Base-by-base conservation (phyloP, 2,329 filamentous ascomycete species). In the Fusarium keratoplasticum region DNA sequence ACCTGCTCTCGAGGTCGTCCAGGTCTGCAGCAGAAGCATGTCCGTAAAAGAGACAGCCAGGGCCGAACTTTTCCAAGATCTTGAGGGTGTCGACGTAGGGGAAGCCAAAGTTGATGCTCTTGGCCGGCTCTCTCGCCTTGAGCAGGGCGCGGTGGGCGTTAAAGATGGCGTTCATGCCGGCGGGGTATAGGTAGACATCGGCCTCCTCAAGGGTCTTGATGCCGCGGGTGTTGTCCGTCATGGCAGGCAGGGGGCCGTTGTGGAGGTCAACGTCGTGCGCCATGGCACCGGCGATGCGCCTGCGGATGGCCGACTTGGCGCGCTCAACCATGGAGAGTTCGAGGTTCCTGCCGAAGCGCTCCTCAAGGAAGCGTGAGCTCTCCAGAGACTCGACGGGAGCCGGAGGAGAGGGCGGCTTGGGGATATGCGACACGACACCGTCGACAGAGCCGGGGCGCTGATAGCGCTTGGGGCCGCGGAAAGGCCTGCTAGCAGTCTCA, bases 71-170 rank as follows among this genome's bases (percentile, higher is more conserved):
- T 81, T 98, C 88, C 6, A 98, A 86, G 59, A 98, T 94, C 82
- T 99, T 99, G 64, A 98, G 88, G 0, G 96, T 98, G 82, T 99
- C 96, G 61, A 98, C 94, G 77, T 99, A 99, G 0, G 96, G 95
- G 77, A 99, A 99, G n/a, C 96, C 96, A 79, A 95, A 98, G 79
- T 93, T 95, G 80, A 99, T 91, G 81, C 95, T 97, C 82, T 94
- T 93, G 69, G 89, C 80, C 9, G 87, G 84, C 4, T 91, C 91
- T 40, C 92, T 89, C 1, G 90, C 87, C 61, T 86, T 85, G 71
- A 96, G 85, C 60, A 98, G 85, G 50, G 90, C 90, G 58, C 93
- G 91, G 81, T 99, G 96, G 0, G 94, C 89, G 76, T 94, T 95
- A 85, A 95, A 99, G 52, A 99, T 98, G 61, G 96, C 91, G 79